These are phyloP conservation scores for Raphanus hybrid DNA, from an alignment of 441 rosid species.

Conservation along the genomic window DNA sequence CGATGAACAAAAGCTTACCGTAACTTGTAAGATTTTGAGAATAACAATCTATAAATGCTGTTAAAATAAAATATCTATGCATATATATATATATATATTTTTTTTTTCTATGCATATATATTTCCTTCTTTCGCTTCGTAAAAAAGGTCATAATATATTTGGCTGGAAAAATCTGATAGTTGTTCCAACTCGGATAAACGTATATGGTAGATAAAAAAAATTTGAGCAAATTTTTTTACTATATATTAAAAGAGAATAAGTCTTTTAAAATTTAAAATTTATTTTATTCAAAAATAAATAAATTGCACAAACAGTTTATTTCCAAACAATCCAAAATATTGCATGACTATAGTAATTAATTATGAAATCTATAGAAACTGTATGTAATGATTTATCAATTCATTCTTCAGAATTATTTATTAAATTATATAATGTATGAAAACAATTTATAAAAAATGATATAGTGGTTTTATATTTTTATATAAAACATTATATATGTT, in stretches of 20 bases:
- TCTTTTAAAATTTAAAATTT: too few relatives aligned
- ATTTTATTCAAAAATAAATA: too few relatives aligned
- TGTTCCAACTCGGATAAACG: too few relatives aligned
- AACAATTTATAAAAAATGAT: neutral
- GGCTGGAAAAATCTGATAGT: neutral
- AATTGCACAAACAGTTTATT: too few relatives aligned
- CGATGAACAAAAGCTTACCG: slow-evolving; percentile 8
- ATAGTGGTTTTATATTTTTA: neutral
- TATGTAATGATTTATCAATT: neutral
- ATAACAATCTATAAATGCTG: neutral
- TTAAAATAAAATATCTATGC: neutral
- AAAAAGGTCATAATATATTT: neutral
- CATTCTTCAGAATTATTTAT: neutral
- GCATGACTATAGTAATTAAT: neutral
- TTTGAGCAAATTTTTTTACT: too few relatives aligned
- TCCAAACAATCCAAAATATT: too few relatives aligned
- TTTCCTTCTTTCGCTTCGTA: neutral
- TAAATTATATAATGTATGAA: neutral
- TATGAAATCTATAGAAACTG: neutral
- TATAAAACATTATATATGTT: too few relatives aligned
- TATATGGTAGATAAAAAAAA: too few relatives aligned
- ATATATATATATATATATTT: too few relatives aligned
- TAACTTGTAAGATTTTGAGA: slow-evolving; percentile 24
- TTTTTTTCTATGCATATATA: neutral
- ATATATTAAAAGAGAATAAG: too few relatives aligned